Evolutionary conservation across 1,284 basidiomycete species (phyloP), one percentile per base, ranked within the genome.

Genomic region (Apiotrichum brassicae): DNA sequence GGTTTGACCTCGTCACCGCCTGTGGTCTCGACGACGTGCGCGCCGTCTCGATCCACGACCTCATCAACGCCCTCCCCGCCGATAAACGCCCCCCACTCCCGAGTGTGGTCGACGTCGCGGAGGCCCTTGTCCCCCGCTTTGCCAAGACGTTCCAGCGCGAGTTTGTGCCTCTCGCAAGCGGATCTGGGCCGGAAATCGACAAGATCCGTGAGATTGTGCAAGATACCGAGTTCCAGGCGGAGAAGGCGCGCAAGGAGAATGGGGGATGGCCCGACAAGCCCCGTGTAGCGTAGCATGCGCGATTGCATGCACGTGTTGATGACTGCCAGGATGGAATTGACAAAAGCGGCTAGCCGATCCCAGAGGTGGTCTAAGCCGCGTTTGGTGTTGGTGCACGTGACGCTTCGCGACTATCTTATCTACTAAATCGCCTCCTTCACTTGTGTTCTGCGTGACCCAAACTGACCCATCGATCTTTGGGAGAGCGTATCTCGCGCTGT

Each of bases 21-120:
- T 99, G 95, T 70, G 95, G 95, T 1, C 77, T 97, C 46, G 79
- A 78, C n/a, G 86, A 87, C 53, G 88, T 97, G 37, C 80, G 77
- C 48, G 88, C 92, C 1, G 63, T 62, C 0, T 65, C 62, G 5
- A 43, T 75, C 12, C 56, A 75, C 77, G 58, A 66, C 23, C 53
- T 67, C 11, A 42, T 65, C 14, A 9, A 36, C 3, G 50, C 57
- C 1, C 18, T 44, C n/a, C 36, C 56, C 4, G 22, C 40, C 2
- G 47, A 43, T 5, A 20, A 41, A 1, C 39, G 25, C 7, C 34
- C 49, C 3, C 43, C 53, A 2, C 18, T 43, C 16, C 64, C 59
- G 0, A 48, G 45, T 11, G 69, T 72, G 9, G 18, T 25, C 18
- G 55, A 59, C 6, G 62, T 61, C 0, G 65, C 68, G 0, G 35